phyloP scores from a whole-genome alignment of 805 yeast species.

The Metschnikowia peoriensis region DNA sequence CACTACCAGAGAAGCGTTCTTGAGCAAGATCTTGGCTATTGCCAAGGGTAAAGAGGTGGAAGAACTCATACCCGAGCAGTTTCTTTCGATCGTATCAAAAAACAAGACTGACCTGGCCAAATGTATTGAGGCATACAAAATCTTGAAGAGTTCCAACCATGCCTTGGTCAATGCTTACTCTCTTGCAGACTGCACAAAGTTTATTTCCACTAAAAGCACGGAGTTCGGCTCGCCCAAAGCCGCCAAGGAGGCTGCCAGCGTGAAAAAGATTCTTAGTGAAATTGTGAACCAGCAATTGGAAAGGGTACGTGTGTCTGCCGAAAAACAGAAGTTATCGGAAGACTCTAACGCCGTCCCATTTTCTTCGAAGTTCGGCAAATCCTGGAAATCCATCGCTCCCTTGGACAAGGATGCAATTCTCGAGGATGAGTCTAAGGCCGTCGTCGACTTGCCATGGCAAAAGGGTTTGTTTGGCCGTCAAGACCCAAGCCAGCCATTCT shows the following conservation, averaged over 20 bases:
- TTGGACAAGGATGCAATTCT: slow-evolving; percentile 44
- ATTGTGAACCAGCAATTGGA: slow-evolving; percentile 35
- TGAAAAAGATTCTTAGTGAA: slow-evolving; percentile 38
- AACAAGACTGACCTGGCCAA: slow-evolving; percentile 28
- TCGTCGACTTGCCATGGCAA: slow-evolving; percentile 77
- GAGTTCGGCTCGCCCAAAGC: slow-evolving; percentile 31
- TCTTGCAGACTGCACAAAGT: slow-evolving; percentile 22
- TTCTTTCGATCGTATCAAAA: slow-evolving; percentile 16
- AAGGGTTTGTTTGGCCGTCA: slow-evolving; percentile 72
- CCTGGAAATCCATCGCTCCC: slow-evolving; percentile 32
- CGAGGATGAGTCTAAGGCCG: slow-evolving; percentile 51
- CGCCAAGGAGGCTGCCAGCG: slow-evolving; percentile 30
- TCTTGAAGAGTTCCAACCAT: slow-evolving; percentile 28
- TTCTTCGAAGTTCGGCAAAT: slow-evolving; percentile 26
- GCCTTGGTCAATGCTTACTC: slow-evolving; percentile 21
- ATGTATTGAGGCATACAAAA: slow-evolving; percentile 34
- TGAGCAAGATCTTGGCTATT: slow-evolving; percentile 41
- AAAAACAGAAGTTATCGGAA: slow-evolving; percentile 29
- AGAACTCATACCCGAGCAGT: slow-evolving; percentile 16
- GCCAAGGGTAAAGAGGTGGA: slow-evolving; percentile 28
- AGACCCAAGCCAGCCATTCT: slow-evolving; percentile 75
- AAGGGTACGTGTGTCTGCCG: slow-evolving; percentile 28
- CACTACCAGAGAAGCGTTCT: slow-evolving; percentile 47
- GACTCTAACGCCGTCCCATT: slow-evolving; percentile 27
- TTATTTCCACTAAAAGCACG: slow-evolving; percentile 34